A percentile compares a stretch with the other conserved stretches of the same genome.
Conservation (phyloP, 1,284 basidiomycete species). For the Leccinum pallidistipes region DNA sequence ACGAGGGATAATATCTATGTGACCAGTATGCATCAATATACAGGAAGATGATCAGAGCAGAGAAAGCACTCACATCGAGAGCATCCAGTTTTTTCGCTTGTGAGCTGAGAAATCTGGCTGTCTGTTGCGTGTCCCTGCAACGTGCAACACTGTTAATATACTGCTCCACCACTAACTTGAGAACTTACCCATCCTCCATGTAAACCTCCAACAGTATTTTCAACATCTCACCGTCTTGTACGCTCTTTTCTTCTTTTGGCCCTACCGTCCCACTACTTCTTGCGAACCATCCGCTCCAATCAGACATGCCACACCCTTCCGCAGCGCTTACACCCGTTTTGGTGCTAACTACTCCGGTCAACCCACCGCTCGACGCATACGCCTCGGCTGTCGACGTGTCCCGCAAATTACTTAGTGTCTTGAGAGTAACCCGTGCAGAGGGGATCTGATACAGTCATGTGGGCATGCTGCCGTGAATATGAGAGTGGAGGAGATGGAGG, state of each 20-base stretch:
- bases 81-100: slow-evolving; percentile 80
- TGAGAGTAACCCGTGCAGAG: slow-evolving; percentile 65
- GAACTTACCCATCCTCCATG: slow-evolving; percentile 67
- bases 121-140: slow-evolving; percentile 50
- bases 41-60: neutral
- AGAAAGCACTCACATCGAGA: slow-evolving; percentile 56
- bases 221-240: slow-evolving; percentile 45
- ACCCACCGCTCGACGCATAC: slow-evolving; percentile 75
- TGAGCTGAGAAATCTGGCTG: slow-evolving; percentile 71
- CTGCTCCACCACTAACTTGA: neutral
- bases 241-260: slow-evolving; percentile 8
- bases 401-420: slow-evolving; percentile 64
- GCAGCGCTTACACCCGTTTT: slow-evolving; percentile 48
- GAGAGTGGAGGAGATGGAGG: neutral
- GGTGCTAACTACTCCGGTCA: slow-evolving; percentile 52
- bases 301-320: slow-evolving; percentile 34
- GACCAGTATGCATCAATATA: neutral
- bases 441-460: slow-evolving; percentile 46
- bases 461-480: neutral
- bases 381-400: slow-evolving; percentile 79
- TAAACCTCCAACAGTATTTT: slow-evolving; percentile 78
- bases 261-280: slow-evolving; percentile 5
- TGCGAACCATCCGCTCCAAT: slow-evolving; percentile 35
- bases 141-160: neutral
- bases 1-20: slow-evolving; percentile 69